A percentile compares a stretch with the other conserved stretches of the same genome.
Evolutionary conservation across 2,329 filamentous ascomycete species (phyloP).

Genomic region (Pseudogymnoascus sp.): DNA sequence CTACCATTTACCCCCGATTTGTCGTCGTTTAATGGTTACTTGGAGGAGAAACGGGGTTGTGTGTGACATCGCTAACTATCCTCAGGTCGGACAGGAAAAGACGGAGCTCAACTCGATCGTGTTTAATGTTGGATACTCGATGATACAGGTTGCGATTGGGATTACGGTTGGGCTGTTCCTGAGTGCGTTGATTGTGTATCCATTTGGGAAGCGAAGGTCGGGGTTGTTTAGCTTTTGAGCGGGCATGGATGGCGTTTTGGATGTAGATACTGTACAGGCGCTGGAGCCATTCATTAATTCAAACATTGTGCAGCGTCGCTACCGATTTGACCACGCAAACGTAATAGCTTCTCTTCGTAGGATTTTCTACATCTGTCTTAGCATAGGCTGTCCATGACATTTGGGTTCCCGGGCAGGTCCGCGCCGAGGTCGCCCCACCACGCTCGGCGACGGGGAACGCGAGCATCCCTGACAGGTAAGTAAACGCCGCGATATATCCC

Average conservation of each 20-base stretch:
- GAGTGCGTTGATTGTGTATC: conserved; percentile 35
- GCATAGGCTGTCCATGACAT: not conserved
- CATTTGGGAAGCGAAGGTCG: conserved; percentile 35
- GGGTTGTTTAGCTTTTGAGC: conserved; percentile 35
- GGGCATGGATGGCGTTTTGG: not conserved
- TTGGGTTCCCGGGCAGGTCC: conserved; percentile 1
- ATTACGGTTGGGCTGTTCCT: conserved; percentile 37
- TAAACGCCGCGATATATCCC: not conserved
- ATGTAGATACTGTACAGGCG: not conserved
- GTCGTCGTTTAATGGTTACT: conserved; percentile 13
- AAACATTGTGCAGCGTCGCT: not conserved
- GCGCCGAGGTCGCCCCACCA: not conserved
- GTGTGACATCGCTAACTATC: not conserved
- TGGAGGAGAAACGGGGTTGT: conserved; percentile 11
- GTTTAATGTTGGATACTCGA: conserved; percentile 34
- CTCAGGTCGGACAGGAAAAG: not conserved
- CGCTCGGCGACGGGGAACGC: not conserved
- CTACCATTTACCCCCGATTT: conserved; percentile 9
- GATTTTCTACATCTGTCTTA: not conserved
- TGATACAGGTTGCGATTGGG: conserved; percentile 38
- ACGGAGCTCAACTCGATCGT: conserved; percentile 32
- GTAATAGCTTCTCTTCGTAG: not conserved
- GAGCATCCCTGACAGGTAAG: not conserved
- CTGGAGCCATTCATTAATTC: not conserved
- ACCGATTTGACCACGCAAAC: not conserved